Conservation (phyloP, 2,329 filamentous ascomycete genomes). For the Trichophyton equinum region DNA sequence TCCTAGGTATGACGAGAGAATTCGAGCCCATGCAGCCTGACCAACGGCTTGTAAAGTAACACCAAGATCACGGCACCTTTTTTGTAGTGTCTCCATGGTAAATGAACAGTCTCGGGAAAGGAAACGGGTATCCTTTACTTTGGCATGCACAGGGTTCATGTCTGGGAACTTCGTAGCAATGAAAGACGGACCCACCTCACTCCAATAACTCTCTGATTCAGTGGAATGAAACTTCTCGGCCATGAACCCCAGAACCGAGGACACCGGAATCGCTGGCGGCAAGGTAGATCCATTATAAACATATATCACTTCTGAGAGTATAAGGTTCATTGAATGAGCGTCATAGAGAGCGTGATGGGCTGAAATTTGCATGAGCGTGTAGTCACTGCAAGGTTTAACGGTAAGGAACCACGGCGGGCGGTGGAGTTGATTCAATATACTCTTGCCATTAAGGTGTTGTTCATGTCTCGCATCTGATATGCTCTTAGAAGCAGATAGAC, state of each 20-base stretch:
- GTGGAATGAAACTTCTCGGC: conserved; percentile 26
- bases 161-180: conserved; percentile 62
- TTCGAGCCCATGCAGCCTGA: conserved; percentile 63
- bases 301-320: conserved; percentile 49
- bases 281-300: conserved; percentile 25
- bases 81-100: conserved; percentile 40
- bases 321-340: conserved; percentile 55
- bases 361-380: conserved; percentile 35
- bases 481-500: not conserved
- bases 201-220: conserved; percentile 49
- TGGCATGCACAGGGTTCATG: conserved; percentile 49
- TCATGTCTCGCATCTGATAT: not conserved
- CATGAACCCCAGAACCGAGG: conserved; percentile 34
- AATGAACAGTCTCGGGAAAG: conserved; percentile 28
- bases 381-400: conserved; percentile 28
- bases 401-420: conserved; percentile 52
- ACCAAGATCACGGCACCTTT: conserved; percentile 43
- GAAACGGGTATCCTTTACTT: conserved; percentile 24
- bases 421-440: conserved; percentile 28
- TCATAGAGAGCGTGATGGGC: conserved; percentile 81
- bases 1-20: conserved; percentile 65
- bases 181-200: conserved; percentile 38
- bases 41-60: conserved; percentile 64
- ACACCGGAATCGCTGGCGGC: conserved; percentile 24
- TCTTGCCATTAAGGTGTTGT: not conserved